Conservation (phyloP, 2,329 filamentous ascomycete genomes). For the Fusarium odoratissimum region DNA sequence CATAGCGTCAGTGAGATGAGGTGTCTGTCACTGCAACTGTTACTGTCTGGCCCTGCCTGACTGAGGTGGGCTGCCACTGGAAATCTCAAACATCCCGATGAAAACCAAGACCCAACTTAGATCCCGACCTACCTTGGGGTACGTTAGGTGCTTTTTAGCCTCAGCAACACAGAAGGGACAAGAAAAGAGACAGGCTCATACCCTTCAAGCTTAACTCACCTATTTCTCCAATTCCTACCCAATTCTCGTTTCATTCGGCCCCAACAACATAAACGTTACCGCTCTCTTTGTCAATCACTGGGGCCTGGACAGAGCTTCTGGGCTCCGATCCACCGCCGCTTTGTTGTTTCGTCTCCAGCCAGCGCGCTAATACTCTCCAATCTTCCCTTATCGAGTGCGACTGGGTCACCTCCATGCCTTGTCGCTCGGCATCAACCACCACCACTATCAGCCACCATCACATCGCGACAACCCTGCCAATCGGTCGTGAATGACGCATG, state of each 20-base stretch:
- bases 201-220: background rate
- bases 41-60: background rate
- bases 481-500: slow-evolving; percentile 11
- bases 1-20: background rate
- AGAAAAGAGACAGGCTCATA: background rate
- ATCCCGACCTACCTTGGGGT: background rate
- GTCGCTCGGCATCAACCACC: slow-evolving; percentile 31
- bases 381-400: slow-evolving; percentile 29
- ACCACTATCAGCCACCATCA: slow-evolving; percentile 28
- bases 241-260: background rate
- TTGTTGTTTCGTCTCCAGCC: slow-evolving; percentile 18
- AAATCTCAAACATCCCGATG: background rate
- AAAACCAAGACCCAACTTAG: background rate
- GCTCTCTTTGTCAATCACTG: slow-evolving; percentile 30
- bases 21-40: background rate
- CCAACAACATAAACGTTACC: background rate
- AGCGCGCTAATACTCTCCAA: slow-evolving; percentile 26
- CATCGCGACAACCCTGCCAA: slow-evolving; percentile 32
- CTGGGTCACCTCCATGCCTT: slow-evolving; percentile 30
- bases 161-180: slow-evolving; percentile 9
- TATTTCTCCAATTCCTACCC: background rate
- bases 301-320: slow-evolving; percentile 35
- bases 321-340: slow-evolving; percentile 41
- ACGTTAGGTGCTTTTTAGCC: background rate
- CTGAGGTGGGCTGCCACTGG: background rate